These are phyloP conservation scores for Aspergillus sp. DNA, from an alignment of 2,329 filamentous ascomycete genomes.

Conservation along the genomic window DNA sequence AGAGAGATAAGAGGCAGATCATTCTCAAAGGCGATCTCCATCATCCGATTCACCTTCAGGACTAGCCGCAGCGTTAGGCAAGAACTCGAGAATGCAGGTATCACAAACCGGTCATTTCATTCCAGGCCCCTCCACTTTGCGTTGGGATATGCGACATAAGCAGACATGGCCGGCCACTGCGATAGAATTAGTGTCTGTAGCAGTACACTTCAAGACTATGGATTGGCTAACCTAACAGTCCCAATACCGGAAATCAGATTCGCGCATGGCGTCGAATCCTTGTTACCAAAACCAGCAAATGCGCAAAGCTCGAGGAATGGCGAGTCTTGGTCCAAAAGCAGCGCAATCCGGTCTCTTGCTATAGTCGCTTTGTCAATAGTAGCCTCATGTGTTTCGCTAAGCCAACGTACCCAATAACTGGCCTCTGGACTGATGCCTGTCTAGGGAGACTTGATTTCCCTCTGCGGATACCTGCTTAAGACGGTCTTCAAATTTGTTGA, in stretches of 20 bases:
- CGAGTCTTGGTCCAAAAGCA: slow-evolving; percentile 38
- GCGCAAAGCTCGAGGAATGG: slow-evolving; percentile 40
- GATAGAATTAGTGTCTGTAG: not conserved
- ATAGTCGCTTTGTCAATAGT: not conserved
- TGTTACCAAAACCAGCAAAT: slow-evolving; percentile 35
- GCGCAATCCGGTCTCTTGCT: slow-evolving; percentile 39
- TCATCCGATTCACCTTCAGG: not conserved
- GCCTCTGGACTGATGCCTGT: slow-evolving; percentile 27
- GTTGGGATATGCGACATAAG: slow-evolving; percentile 44
- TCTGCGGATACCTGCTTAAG: slow-evolving; percentile 28
- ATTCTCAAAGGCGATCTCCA: not conserved
- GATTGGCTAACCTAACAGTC: slow-evolving; percentile 20
- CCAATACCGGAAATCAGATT: slow-evolving; percentile 42
- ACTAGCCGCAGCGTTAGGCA: not conserved
- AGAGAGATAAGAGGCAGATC: not conserved
- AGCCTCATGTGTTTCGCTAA: not conserved
- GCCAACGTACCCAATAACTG: slow-evolving; percentile 25
- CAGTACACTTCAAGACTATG: not conserved
- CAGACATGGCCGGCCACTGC: slow-evolving; percentile 25
- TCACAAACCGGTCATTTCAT: slow-evolving; percentile 36
- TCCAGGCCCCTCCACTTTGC: slow-evolving; percentile 44
- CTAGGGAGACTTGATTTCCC: slow-evolving; percentile 27
- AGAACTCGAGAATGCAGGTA: no score
- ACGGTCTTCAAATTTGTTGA: slow-evolving; percentile 27
- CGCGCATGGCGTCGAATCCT: slow-evolving; percentile 35